Conservation (phyloP, 805 yeast species). For the Wickerhamomyces bisporus region DNA sequence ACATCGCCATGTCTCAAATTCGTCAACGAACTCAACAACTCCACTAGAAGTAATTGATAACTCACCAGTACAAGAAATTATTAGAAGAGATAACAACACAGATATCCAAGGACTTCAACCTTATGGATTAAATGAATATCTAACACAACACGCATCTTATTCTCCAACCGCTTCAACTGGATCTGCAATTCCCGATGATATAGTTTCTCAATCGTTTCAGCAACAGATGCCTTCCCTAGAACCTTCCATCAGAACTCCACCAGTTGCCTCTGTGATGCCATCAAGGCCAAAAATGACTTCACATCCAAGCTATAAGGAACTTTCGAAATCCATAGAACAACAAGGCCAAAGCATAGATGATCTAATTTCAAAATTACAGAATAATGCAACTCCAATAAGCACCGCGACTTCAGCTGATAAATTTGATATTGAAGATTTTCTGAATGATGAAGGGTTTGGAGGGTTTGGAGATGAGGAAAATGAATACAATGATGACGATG, state of each 20-base stretch:
- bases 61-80: conserved; percentile 21
- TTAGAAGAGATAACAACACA: conserved; percentile 3
- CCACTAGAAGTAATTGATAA: conserved; percentile 7
- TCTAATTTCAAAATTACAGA: conserved; percentile 15
- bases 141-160: background rate
- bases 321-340: conserved; percentile 20
- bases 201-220: background rate
- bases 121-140: background rate
- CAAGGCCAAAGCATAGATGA: conserved; percentile 25
- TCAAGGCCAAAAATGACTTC: conserved; percentile 2
- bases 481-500: background rate
- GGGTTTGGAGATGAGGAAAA: background rate
- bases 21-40: background rate
- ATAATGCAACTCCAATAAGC: background rate
- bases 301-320: conserved; percentile 13
- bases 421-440: conserved; percentile 22
- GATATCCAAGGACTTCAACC: background rate
- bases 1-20: conserved; percentile 3
- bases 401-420: conserved; percentile 1
- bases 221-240: no score
- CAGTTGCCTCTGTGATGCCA: no score
- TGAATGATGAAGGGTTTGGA: conserved; percentile 8
- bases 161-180: background rate
- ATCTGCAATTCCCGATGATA: background rate
- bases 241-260: no score